These are phyloP conservation scores for Plasmodium knowlesi DNA, from an alignment of 169 alveolate species.

Conservation along the genomic window DNA sequence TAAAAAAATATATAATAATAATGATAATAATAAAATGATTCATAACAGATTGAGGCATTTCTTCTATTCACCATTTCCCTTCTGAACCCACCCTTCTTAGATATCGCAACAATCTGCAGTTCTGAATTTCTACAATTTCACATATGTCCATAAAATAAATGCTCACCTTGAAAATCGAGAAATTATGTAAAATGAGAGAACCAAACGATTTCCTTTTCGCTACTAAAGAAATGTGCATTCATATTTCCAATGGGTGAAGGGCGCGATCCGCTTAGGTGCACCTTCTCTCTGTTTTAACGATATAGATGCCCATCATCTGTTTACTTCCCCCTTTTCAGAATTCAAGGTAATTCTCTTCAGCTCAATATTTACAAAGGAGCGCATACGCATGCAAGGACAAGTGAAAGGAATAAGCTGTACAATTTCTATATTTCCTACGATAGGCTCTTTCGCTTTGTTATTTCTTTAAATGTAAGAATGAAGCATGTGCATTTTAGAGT, in stretches of 20 bases:
- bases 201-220: neutral
- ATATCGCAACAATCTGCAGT: neutral
- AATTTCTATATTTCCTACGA: constrained; percentile 41
- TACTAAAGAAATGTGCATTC: neutral
- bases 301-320: neutral
- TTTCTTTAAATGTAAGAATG: constrained; percentile 32
- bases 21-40: neutral
- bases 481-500: neutral
- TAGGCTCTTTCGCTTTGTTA: constrained; percentile 30
- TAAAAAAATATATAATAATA: neutral
- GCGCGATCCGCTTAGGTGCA: neutral
- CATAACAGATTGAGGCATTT: neutral
- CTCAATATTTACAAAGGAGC: constrained; percentile 9
- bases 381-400: neutral
- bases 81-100: neutral
- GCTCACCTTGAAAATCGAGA: constrained; percentile 16
- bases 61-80: neutral
- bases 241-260: neutral
- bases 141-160: constrained; percentile 10
- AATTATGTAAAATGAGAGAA: constrained; percentile 6
- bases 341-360: constrained; percentile 13
- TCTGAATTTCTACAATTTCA: neutral
- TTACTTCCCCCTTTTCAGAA: constrained; percentile 19
- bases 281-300: neutral
- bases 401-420: constrained; percentile 26